These are phyloP conservation scores for Solanum boliviense DNA, from an alignment of 257 asterid species.

Conservation along the genomic window DNA sequence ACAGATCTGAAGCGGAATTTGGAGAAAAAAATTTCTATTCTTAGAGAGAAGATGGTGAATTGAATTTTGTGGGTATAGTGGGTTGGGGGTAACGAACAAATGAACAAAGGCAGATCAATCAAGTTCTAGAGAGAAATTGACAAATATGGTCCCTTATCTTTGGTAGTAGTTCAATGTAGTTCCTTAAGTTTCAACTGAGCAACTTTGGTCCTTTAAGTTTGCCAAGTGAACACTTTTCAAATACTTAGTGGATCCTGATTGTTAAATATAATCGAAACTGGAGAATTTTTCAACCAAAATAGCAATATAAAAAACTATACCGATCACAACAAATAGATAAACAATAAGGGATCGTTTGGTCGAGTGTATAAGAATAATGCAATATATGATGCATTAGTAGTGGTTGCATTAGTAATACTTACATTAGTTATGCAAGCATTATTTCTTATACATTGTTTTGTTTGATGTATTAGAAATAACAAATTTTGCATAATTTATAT, in stretches of 20 bases:
- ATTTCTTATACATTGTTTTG: no score
- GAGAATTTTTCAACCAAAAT: background rate
- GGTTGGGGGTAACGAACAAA: background rate
- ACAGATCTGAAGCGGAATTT: constrained; percentile 48
- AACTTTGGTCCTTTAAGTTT: background rate
- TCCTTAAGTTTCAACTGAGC: rapidly evolving
- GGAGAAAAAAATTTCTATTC: background rate
- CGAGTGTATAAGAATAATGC: no score
- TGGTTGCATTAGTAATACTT: no score
- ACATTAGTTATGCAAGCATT: no score
- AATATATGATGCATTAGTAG: no score
- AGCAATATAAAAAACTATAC: no score
- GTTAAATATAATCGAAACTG: background rate
- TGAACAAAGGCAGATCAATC: background rate
- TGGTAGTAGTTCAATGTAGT: background rate
- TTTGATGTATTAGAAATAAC: no score
- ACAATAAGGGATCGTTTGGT: no score
- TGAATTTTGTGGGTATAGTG: background rate
- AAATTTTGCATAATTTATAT: no score
- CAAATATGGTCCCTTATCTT: background rate
- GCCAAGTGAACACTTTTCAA: background rate
- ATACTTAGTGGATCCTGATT: background rate
- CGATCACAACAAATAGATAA: rapidly evolving
- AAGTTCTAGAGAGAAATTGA: background rate
- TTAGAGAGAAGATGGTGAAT: background rate